Evolutionary conservation across 176 grass and related monocot genomes (phyloP).

Genomic region (Rhipidocladum racemiflorum): DNA sequence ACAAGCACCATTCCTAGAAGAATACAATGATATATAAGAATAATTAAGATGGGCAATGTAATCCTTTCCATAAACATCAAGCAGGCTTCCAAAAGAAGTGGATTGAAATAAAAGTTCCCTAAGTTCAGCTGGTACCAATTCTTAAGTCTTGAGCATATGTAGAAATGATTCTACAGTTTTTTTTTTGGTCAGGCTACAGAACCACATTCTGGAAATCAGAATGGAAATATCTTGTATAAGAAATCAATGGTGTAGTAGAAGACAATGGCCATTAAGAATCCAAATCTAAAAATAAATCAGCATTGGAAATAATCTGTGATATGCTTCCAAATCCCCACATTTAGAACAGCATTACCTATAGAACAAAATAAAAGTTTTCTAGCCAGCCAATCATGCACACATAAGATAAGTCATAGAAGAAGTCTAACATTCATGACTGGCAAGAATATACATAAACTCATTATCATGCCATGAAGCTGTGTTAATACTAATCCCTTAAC

Average conservation of each 20-base stretch:
- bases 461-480: neutral
- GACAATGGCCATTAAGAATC: neutral
- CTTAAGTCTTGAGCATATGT: neutral
- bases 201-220: neutral
- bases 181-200: too few relatives aligned
- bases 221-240: neutral
- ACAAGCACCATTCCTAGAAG: neutral
- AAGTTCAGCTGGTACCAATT: neutral
- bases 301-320: neutral
- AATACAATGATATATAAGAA: neutral
- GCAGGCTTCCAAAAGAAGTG: neutral
- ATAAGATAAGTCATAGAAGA: neutral
- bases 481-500: neutral
- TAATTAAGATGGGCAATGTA: neutral
- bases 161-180: neutral
- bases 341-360: neutral
- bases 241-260: neutral
- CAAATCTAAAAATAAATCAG: neutral
- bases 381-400: neutral
- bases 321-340: neutral
- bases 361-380: neutral
- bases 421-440: neutral
- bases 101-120: neutral
- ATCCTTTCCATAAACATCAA: slow-evolving; percentile 15
- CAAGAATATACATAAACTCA: neutral